A percentile compares a stretch with the other conserved stretches of the same genome.
phyloP scores from a whole-genome alignment of 2,329 filamentous ascomycete genomes.

The Phialocephala subalpina region DNA sequence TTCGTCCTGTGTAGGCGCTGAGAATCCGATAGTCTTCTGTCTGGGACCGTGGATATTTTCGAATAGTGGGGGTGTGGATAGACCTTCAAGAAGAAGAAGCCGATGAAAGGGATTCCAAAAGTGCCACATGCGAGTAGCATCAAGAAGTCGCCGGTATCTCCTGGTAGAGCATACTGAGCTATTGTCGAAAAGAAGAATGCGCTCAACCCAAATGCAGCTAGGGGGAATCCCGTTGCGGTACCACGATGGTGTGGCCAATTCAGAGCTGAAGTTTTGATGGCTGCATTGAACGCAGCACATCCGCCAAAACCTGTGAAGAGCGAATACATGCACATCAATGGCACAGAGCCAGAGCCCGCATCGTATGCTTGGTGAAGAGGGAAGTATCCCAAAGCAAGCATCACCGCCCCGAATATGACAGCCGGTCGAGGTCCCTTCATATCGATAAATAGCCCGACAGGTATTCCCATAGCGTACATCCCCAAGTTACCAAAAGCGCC shows the following conservation, averaged over 20 bases:
- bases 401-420: constrained; percentile 75
- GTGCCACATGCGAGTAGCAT: constrained; percentile 83
- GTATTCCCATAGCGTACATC: constrained; percentile 92
- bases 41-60: constrained; percentile 47
- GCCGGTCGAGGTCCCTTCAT: constrained; percentile 80
- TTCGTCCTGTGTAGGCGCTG: constrained; percentile 53
- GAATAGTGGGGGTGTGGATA: constrained; percentile 63
- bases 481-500: constrained; percentile 84
- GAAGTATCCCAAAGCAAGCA: constrained; percentile 83
- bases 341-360: constrained; percentile 65
- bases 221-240: constrained; percentile 91
- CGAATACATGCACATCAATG: constrained; percentile 79
- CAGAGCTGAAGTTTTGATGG: constrained; percentile 85
- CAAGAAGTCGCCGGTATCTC: constrained; percentile 83
- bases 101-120: constrained; percentile 74
- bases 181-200: constrained; percentile 94
- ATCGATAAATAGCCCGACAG: constrained; percentile 88
- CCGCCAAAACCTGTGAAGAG: constrained; percentile 89
- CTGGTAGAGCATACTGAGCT: constrained; percentile 80
- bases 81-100: constrained; percentile 86
- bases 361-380: constrained; percentile 84
- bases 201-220: constrained; percentile 92
- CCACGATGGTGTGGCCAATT: constrained; percentile 93
- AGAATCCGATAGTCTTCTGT: constrained; percentile 39
- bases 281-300: constrained; percentile 87